A percentile compares a stretch with the other conserved stretches of the same genome.
These are phyloP conservation scores for Phaeolepiota aurea DNA, from an alignment of 768 basidiomycete species.

Conservation along the genomic window DNA sequence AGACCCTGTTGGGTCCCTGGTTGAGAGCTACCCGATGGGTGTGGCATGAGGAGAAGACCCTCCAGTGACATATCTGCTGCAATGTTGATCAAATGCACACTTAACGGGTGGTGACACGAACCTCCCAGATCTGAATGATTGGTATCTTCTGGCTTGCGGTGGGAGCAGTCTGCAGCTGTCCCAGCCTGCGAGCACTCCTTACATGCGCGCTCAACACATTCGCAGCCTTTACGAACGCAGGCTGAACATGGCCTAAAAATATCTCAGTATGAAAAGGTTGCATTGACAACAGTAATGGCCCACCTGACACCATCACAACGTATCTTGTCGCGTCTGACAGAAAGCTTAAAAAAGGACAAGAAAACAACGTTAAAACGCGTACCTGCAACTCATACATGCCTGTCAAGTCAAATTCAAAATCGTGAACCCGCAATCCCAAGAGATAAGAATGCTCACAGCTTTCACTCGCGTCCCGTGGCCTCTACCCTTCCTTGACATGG, in stretches of 20 bases:
- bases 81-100: too few relatives aligned
- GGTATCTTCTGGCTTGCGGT: conserved; percentile 21
- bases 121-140: conserved; percentile 15
- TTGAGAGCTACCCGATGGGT: not conserved
- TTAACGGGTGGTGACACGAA: too few relatives aligned
- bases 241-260: conserved; percentile 37
- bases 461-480: conserved; percentile 57
- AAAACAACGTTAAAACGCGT: conserved; percentile 11
- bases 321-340: conserved; percentile 48
- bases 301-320: conserved; percentile 54
- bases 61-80: not conserved
- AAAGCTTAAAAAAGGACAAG: not conserved
- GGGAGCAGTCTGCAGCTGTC: conserved; percentile 34
- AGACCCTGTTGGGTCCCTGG: not conserved
- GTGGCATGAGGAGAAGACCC: not conserved
- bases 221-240: conserved; percentile 41
- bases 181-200: conserved; percentile 35
- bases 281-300: conserved; percentile 7
- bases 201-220: conserved; percentile 45
- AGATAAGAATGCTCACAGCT: conserved; percentile 29
- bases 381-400: conserved; percentile 60
- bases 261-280: conserved; percentile 6
- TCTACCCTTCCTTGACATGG: conserved; percentile 41
- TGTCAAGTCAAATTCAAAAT: conserved; percentile 15
- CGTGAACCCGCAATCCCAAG: too few relatives aligned